These are phyloP conservation scores for Zymoseptoria tritici DNA, from an alignment of 2,329 filamentous ascomycete species.

Conservation along the genomic window DNA sequence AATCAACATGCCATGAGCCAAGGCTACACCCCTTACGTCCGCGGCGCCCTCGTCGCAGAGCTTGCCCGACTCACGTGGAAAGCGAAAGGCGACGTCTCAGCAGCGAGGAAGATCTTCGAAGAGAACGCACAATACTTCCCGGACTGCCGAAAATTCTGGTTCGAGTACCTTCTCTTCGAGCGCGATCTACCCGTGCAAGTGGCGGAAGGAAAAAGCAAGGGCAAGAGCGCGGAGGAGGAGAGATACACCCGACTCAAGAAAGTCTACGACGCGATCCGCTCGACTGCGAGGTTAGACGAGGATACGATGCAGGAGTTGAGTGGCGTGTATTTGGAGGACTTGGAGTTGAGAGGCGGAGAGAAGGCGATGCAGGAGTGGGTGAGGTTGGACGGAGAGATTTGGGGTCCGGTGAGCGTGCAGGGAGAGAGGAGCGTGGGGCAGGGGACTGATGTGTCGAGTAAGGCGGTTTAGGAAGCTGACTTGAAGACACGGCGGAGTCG, in stretches of 20 bases:
- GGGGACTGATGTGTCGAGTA: not conserved
- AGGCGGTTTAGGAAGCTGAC: not conserved
- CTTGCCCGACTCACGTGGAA: conserved; percentile 87
- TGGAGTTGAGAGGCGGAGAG: conserved; percentile 74
- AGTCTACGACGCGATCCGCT: conserved; percentile 67
- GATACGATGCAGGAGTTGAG: conserved; percentile 66
- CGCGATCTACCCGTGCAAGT: conserved; percentile 67
- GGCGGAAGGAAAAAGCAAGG: conserved; percentile 34
- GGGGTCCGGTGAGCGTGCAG: conserved; percentile 49
- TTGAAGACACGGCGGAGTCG: not conserved
- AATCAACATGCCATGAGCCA: conserved; percentile 60
- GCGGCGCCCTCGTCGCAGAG: conserved; percentile 78
- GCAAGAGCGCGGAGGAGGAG: conserved; percentile 43
- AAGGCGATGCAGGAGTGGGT: conserved; percentile 82
- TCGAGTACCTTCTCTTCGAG: conserved; percentile 82
- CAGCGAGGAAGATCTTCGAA: conserved; percentile 75
- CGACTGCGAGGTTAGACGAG: conserved; percentile 62
- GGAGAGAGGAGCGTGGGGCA: not conserved
- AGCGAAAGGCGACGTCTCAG: conserved; percentile 64
- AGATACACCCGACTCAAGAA: conserved; percentile 70
- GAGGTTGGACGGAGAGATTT: conserved; percentile 73
- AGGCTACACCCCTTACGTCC: conserved; percentile 56
- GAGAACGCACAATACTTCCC: conserved; percentile 78
- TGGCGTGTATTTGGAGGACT: conserved; percentile 70
- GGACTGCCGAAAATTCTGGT: conserved; percentile 84